Base-by-base conservation (phyloP, 1,139 yeast species). In the Candida dubliniensis region DNA sequence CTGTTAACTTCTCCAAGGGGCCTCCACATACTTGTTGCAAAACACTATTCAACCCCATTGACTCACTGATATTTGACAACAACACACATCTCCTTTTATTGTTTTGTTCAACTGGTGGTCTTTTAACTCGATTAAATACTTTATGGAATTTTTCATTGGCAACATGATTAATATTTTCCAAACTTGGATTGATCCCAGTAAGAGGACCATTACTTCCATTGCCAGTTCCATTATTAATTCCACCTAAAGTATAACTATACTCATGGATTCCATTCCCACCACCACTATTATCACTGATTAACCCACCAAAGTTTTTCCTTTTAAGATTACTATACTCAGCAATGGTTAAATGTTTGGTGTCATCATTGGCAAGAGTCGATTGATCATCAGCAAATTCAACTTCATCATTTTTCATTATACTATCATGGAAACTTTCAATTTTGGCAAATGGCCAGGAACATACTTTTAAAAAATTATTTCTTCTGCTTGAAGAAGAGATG, bases 11-110 rank as follows among this genome's bases (percentile, higher is more conserved):
- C 52, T 85, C 90, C 38, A 87, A 63, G 0, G 93, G 89, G 0
- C 96, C 96, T 0, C 96, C 95, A 54, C 76, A 68, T 0, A 86
- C 69, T 50, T 82, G 87, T 1, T 81, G 62, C 13, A 87, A 53
- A 10, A 86, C 61, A 31, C 80, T 68, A 26, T 69, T 71, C 5
- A 82, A 52, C 7, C 87, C 82, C 39, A 57, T 47, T n/a, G 45
- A 31, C 8, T 44, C 36, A 27, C 53, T 50, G 4, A 64, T 43
- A 26, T 56, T 53, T 31, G 49, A 55, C n/a, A 63, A 34, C 1
- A 60, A 49, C 6, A 64, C 42, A 38, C 56, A 44, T 46, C 58
- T 13, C 36, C 38, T 33, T 7, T 38, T 42, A 23, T 8, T 30
- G 8, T 25, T 29, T 31, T 32, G 39, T 34, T 33, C 42, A 13